Base-by-base conservation (phyloP, 257 asterid genomes). In the Eustoma russellianum region DNA sequence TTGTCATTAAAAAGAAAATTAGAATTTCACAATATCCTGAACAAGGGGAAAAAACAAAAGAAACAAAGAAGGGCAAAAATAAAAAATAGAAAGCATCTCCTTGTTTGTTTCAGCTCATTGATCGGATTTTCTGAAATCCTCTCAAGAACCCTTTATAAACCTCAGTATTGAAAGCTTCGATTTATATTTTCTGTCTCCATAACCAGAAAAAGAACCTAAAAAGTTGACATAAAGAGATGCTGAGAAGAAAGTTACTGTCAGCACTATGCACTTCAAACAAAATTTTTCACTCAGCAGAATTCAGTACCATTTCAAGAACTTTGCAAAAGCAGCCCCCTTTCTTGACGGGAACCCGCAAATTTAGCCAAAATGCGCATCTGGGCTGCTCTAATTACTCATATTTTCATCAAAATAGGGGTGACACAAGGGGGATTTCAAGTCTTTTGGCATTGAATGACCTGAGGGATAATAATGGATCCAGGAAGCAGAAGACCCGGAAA, bases 401-500 rank as follows among this genome's bases (percentile, higher is more conserved):
- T 33, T 54, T 67, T n/a, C 70, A 49, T 50, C 61, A 45, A 16
- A 45, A 62, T 34, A 14, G 24, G 17, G 40, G 70, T 28, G 28
- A 34, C 24, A 70, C 81, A 65, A 74, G 88, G 56, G 76, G 79
- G 60, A 74, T 48, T 54, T 43, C 77, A 60, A 83, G 87, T 64
- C 71, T 85, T 19, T 61, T 92, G 78, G 80, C 90, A 24, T 57
- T 92, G 80, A 92, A 92, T 35, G 93, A 92, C 71, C 77, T 87
- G 71, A 70, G 89, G 51, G 95, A 92, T 59, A 92, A 88, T 61
- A 79, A 78, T 17, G 95, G 94, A 7, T 58, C 98, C 5, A 69
- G 83, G n/a, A 75, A 80, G 69, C 93, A 87, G 64, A 87, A 85
- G 76, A 92, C 97, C 9, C 68, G 98, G 49, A 92, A 88, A 74